Evolutionary conservation across 495 filamentous ascomycete species (phyloP), one percentile per base, ranked within the genome.

Genomic region (Penicillium taxi): DNA sequence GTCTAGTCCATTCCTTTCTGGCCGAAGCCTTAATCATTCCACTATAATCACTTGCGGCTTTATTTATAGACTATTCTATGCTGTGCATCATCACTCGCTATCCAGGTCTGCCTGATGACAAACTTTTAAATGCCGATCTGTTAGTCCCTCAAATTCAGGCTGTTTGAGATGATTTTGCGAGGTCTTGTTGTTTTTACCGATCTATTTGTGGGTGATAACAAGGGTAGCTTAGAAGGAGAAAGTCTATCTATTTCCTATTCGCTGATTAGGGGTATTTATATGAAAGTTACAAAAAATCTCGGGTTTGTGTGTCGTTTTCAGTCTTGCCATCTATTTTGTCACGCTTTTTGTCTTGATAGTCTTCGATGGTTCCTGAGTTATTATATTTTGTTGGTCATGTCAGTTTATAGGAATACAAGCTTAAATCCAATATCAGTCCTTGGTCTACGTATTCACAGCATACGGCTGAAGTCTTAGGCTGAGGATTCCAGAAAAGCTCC

Each of bases 1-100:
- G 39, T 39, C 44, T 41, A 49, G 35, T 52, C 36, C 32, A 39
- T 42, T 49, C 42, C 31, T 45, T 40, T 37, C 32, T 21, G 22
- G 24, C n/a, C 28, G 15, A 16, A 28, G 18, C 17, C 42, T 29
- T 15, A 13, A 21, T 30, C 25, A 15, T 21, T 5, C 5, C 13
- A 9, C 37, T 22, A 18, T 25, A 13, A 25, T 25, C 29, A 18
- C 34, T 42, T 30, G 19, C 9, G 11, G n/a, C 18, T 12, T 15
- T 13, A 12, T 33, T 22, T 14, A 4, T 14, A 19, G 3, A 4
- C 31, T 34, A 7, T 9, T 35, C 4, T 25, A 6, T 16, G 18
- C 11, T 20, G 6, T n/a, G n/a, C n/a, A 11, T 39, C 37, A 13
- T 21, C 9, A 18, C 21, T 30, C 15, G 12, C 23, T 28, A 9